phyloP scores from a whole-genome alignment of 495 filamentous ascomycete genomes.

The Podospora bellae-mahoneyi region DNA sequence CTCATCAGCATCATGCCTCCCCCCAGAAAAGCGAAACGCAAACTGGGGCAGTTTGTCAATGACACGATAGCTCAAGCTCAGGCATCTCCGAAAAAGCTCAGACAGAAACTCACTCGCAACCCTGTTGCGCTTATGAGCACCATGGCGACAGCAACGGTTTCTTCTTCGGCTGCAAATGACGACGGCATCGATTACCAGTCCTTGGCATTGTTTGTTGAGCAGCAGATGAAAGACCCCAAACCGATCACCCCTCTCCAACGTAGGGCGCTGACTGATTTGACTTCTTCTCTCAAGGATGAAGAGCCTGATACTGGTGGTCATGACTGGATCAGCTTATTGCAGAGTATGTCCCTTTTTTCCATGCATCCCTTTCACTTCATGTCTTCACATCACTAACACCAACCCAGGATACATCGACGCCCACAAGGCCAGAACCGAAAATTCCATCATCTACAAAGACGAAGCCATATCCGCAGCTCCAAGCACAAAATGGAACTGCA shows the following conservation, averaged over 20 bases:
- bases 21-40: background rate
- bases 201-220: slow-evolving; percentile 38
- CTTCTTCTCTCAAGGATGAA: slow-evolving; percentile 20
- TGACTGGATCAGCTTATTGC: slow-evolving; percentile 41
- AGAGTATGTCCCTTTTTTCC: slow-evolving; percentile 25
- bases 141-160: background rate
- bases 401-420: slow-evolving; percentile 22
- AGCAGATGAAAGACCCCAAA: slow-evolving; percentile 29
- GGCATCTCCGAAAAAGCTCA: background rate
- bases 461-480: background rate
- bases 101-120: background rate
- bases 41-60: background rate
- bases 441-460: slow-evolving; percentile 9
- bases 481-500: slow-evolving; percentile 23
- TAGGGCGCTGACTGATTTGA: slow-evolving; percentile 33
- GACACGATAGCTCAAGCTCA: background rate
- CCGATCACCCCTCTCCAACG: slow-evolving; percentile 34
- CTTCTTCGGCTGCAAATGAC: background rate
- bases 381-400: background rate
- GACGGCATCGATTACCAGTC: slow-evolving; percentile 27
- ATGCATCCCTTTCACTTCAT: background rate
- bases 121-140: background rate
- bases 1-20: background rate
- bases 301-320: slow-evolving; percentile 29
- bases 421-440: slow-evolving; percentile 13